A percentile compares a stretch with the other conserved stretches of the same genome.
phyloP scores from a whole-genome alignment of 1,284 basidiomycete genomes.

The Heterobasidion irregulare region DNA sequence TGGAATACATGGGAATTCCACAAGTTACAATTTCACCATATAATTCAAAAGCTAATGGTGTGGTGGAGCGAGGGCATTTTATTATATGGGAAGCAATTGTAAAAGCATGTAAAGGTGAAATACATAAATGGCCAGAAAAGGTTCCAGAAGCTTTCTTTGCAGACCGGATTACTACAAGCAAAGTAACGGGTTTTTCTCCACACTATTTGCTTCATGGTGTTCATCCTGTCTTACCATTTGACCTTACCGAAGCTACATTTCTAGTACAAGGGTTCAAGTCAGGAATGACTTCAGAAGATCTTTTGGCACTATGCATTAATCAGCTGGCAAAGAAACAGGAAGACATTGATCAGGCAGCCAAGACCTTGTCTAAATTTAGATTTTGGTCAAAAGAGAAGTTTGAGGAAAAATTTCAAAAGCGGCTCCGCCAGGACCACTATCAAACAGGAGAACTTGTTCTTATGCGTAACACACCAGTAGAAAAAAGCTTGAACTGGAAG shows the following conservation, averaged over 20 bases:
- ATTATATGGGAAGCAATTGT: slow-evolving; percentile 9
- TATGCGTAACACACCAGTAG: slow-evolving; percentile 17
- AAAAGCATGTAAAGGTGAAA: slow-evolving; percentile 6
- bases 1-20: slow-evolving; percentile 3
- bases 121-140: slow-evolving; percentile 4
- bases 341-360: slow-evolving; percentile 8
- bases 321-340: slow-evolving; percentile 9
- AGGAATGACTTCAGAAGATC: slow-evolving; percentile 7
- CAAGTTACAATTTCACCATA: slow-evolving; percentile 10
- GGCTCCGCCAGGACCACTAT: slow-evolving; percentile 3
- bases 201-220: slow-evolving; percentile 8
- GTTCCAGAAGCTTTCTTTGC: slow-evolving; percentile 11
- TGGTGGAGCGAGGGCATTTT: slow-evolving; percentile 13
- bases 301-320: slow-evolving; percentile 10
- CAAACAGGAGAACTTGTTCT: slow-evolving; percentile 18
- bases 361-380: slow-evolving; percentile 2
- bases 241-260: slow-evolving; percentile 4
- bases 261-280: slow-evolving; percentile 6
- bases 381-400: slow-evolving; percentile 11
- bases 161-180: slow-evolving; percentile 9
- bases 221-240: slow-evolving; percentile 6
- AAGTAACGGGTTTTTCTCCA: slow-evolving; percentile 5
- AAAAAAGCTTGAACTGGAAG: slow-evolving; percentile 16
- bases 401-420: slow-evolving; percentile 4
- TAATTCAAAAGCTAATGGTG: slow-evolving; percentile 12